Base-by-base conservation (phyloP, 306 rosid genomes). In the Gleditsia sinensis region DNA sequence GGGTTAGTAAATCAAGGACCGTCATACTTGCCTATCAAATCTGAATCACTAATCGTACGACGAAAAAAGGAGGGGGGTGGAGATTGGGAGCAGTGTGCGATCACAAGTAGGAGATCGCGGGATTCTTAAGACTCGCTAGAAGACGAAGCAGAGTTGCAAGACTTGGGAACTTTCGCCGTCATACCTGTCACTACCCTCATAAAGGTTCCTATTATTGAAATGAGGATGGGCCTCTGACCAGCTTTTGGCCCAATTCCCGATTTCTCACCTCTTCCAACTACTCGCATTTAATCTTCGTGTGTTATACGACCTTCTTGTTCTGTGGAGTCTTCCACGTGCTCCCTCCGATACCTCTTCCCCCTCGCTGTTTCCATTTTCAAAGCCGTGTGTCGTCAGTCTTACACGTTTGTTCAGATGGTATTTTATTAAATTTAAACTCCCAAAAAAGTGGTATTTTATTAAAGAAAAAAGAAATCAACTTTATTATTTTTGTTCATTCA, bases 101-200 rank as follows among this genome's bases (percentile, higher is more conserved):
- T 2, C 17, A 45, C 1, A 3, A 14, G 51, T 45, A 16, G 34
- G 57, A 25, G 17, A 48, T 3, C 24, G 54, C 23, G 54, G 54
- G 23, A 48, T 4, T 23, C 17, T 0, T 5, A 10, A 20, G 25
- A 2, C 24, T 17, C 14, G 20, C 2, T 32, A 59, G 32, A 59
- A 3, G 67, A 60, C 67, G 36, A 34, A 60, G 39, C 0, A 21
- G 6, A 40, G 14, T 9, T 6, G 46, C 27, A 12, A 9, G 13
- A 34, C 45, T 1, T 63, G 13, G 69, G 34, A 39, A 63, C 51
- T 63, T 46, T 63, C 69, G 69, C 69, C 21, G 13, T 63, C 69
- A 21, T 11, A 36, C 50, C 50, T 37, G 69, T 63, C 69, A 21
- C 49, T 6, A 7, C n/a, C 12, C 50, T 20, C 3, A 1, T 63